These are phyloP conservation scores for Pleurotus tuber-regium DNA, from an alignment of 768 basidiomycete genomes.

Conservation along the genomic window DNA sequence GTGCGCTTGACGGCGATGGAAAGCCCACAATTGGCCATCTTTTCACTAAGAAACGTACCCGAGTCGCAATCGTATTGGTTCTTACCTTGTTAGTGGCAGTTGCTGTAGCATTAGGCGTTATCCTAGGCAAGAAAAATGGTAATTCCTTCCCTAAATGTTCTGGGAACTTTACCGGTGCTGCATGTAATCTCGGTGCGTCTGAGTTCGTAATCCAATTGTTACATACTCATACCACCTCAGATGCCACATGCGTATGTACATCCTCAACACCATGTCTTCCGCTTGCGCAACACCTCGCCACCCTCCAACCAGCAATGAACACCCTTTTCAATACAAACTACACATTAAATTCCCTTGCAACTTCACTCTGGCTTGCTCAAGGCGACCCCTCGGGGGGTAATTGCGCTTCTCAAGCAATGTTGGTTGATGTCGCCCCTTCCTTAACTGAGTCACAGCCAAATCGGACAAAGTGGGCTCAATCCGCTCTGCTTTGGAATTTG, in stretches of 20 bases:
- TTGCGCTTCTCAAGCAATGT: slow-evolving; percentile 51
- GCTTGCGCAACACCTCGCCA: slow-evolving; percentile 50
- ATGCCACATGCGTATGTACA: slow-evolving; percentile 62
- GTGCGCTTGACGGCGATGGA: not conserved
- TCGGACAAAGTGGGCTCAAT: slow-evolving; percentile 55
- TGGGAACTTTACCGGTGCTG: slow-evolving; percentile 42
- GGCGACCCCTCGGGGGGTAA: slow-evolving; percentile 37
- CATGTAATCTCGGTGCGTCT: slow-evolving; percentile 55
- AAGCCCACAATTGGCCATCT: not conserved
- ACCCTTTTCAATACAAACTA: slow-evolving; percentile 43
- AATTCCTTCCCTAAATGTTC: slow-evolving; percentile 29
- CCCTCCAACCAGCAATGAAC: slow-evolving; percentile 50
- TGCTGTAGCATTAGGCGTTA: slow-evolving; percentile 43
- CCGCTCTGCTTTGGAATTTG: slow-evolving; percentile 60
- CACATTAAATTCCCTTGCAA: slow-evolving; percentile 40
- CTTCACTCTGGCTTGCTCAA: slow-evolving; percentile 48
- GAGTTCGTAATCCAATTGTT: slow-evolving; percentile 5
- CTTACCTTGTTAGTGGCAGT: slow-evolving; percentile 37
- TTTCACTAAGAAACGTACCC: slow-evolving; percentile 14
- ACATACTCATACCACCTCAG: slow-evolving; percentile 26
- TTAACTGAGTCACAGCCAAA: slow-evolving; percentile 40
- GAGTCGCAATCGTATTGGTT: slow-evolving; percentile 29
- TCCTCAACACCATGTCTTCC: slow-evolving; percentile 46
- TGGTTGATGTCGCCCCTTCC: slow-evolving; percentile 52
- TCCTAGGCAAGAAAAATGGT: slow-evolving; percentile 30